phyloP scores from a whole-genome alignment of 2,329 filamentous ascomycete genomes.

The Pyricularia sp. region DNA sequence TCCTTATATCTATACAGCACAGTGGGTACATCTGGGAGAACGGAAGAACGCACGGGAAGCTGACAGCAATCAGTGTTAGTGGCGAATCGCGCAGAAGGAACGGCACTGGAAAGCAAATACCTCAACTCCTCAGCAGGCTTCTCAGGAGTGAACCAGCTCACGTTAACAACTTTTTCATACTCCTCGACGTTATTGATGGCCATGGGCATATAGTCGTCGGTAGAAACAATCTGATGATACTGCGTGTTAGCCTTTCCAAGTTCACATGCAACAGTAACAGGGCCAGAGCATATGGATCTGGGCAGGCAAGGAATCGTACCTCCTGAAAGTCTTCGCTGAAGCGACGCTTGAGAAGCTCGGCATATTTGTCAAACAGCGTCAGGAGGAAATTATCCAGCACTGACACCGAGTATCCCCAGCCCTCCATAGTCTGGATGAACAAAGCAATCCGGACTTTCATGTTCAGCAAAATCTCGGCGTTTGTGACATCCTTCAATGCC shows the following conservation, averaged over 20 bases:
- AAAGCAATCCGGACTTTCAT: constrained; percentile 88
- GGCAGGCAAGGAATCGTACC: background rate
- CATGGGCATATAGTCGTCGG: constrained; percentile 99
- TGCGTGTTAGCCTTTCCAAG: background rate
- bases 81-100: constrained; percentile 3
- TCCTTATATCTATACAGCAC: constrained; percentile 95
- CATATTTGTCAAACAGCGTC: constrained; percentile 89
- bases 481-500: constrained; percentile 68
- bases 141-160: constrained; percentile 91
- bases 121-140: constrained; percentile 64
- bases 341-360: constrained; percentile 76
- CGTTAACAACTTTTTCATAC: constrained; percentile 90
- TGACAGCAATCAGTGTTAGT: constrained; percentile 23
- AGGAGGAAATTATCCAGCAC: constrained; percentile 77
- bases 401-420: constrained; percentile 80
- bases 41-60: constrained; percentile 89
- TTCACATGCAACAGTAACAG: background rate
- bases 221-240: constrained; percentile 53
- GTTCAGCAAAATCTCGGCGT: constrained; percentile 84
- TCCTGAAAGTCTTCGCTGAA: constrained; percentile 97
- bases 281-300: too few species aligned
- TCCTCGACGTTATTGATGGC: constrained; percentile 83
- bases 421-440: constrained; percentile 98
- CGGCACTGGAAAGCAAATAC: constrained; percentile 32
- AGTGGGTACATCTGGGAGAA: constrained; percentile 99